phyloP scores from a whole-genome alignment of 2,329 filamentous ascomycete genomes.

The Beauveria caledonica region DNA sequence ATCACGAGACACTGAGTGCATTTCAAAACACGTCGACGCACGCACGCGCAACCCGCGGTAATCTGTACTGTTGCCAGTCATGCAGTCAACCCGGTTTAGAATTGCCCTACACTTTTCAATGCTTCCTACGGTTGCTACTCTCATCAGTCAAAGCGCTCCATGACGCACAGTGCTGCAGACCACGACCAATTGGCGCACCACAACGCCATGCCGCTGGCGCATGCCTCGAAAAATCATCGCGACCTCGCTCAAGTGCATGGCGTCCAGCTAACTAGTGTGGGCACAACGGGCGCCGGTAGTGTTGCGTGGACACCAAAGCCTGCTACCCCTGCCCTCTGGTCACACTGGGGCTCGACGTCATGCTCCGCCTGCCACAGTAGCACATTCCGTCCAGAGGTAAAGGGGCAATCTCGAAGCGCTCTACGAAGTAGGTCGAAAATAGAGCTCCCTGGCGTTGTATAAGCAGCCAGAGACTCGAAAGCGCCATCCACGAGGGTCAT shows the following conservation, averaged over 20 bases:
- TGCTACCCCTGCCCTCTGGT: constrained; percentile 7
- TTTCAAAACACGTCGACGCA: constrained; percentile 3
- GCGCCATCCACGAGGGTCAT: not conserved
- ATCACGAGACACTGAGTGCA: constrained; percentile 11
- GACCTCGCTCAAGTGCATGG: constrained; percentile 3
- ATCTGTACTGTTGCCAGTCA: not conserved
- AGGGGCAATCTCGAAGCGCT: not conserved
- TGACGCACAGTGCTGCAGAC: not conserved
- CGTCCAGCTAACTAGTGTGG: constrained; percentile 5
- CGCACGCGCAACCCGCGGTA: not conserved
- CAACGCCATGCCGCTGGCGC: not conserved
- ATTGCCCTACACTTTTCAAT: not conserved
- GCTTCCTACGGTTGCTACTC: not conserved
- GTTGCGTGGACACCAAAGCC: not conserved
- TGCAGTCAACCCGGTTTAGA: not conserved
- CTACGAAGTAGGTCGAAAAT: not conserved
- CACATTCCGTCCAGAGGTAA: not conserved
- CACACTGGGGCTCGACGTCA: constrained; percentile 12
- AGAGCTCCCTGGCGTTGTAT: not conserved
- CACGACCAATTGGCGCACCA: constrained; percentile 5
- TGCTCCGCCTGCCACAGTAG: constrained; percentile 7
- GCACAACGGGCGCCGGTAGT: constrained; percentile 10
- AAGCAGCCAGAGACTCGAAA: not conserved
- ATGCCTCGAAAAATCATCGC: not conserved
- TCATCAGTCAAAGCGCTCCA: not conserved